Percentiles rank a stretch among this genome's conserved stretches.
phyloP scores from a whole-genome alignment of 2,329 filamentous ascomycete species.

The Neonectria ditissima region DNA sequence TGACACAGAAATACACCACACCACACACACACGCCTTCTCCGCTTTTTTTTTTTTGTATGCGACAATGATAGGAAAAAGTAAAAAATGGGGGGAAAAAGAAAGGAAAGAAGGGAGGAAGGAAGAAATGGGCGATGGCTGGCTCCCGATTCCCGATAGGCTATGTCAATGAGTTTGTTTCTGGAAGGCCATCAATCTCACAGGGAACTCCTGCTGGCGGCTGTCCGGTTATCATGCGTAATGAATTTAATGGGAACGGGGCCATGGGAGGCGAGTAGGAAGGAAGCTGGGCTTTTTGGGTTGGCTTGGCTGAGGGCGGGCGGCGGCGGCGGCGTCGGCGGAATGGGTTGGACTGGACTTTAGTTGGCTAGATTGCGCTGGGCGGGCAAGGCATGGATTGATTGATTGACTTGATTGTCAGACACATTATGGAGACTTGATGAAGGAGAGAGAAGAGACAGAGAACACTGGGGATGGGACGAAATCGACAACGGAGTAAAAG shows the following conservation, averaged over 20 bases:
- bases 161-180: too few species aligned
- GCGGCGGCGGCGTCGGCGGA: background rate
- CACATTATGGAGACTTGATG: background rate
- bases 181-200: too few species aligned
- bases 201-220: constrained; percentile 19
- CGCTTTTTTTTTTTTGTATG: constrained; percentile 28
- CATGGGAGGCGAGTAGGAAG: background rate
- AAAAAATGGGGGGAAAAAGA: constrained; percentile 3
- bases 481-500: constrained; percentile 4
- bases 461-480: constrained; percentile 1
- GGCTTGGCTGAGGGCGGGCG: constrained; percentile 5
- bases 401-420: background rate
- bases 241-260: constrained; percentile 18
- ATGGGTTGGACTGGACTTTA: constrained; percentile 8
- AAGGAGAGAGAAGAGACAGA: background rate
- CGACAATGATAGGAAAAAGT: constrained; percentile 15
- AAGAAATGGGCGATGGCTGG: background rate
- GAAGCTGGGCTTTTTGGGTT: constrained; percentile 9
- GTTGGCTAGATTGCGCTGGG: background rate
- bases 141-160: too few species aligned
- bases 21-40: constrained; percentile 17
- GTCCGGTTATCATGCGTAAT: constrained; percentile 16
- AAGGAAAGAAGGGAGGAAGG: background rate
- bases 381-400: background rate
- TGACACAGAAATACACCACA: constrained; percentile 20